phyloP scores from a whole-genome alignment of 2,329 filamentous ascomycete genomes.

The Coniochaeta prunicola region DNA sequence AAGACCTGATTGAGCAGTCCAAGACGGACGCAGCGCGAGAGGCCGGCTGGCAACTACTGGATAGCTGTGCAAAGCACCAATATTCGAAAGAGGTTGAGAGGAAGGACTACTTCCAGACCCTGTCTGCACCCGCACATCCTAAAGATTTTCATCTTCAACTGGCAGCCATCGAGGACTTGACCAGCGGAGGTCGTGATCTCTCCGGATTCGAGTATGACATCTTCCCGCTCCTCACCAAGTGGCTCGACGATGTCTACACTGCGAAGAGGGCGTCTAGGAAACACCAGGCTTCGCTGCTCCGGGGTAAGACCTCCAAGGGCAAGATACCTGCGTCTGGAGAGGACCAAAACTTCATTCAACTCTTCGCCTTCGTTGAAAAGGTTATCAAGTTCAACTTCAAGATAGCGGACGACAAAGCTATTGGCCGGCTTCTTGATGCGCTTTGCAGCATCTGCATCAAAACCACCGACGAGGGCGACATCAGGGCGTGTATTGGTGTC shows the following conservation, averaged over 20 bases:
- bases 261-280: slow-evolving; percentile 45
- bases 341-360: slow-evolving; percentile 53
- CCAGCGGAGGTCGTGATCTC: slow-evolving; percentile 53
- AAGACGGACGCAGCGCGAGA: slow-evolving; percentile 46
- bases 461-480: slow-evolving; percentile 57
- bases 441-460: slow-evolving; percentile 61
- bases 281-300: slow-evolving; percentile 30
- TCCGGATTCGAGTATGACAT: slow-evolving; percentile 62
- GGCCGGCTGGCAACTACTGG: slow-evolving; percentile 59
- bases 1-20: slow-evolving; percentile 53
- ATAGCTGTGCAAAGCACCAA: slow-evolving; percentile 56
- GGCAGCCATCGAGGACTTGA: slow-evolving; percentile 54
- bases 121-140: slow-evolving; percentile 46
- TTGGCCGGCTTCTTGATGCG: slow-evolving; percentile 53
- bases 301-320: slow-evolving; percentile 29
- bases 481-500: slow-evolving; percentile 59
- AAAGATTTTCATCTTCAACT: slow-evolving; percentile 63
- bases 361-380: slow-evolving; percentile 60
- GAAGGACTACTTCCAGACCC: slow-evolving; percentile 56
- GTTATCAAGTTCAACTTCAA: slow-evolving; percentile 72
- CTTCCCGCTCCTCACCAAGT: slow-evolving; percentile 52
- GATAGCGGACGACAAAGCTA: slow-evolving; percentile 54
- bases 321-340: slow-evolving; percentile 38
- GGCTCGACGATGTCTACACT: slow-evolving; percentile 51
- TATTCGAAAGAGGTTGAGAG: slow-evolving; percentile 60